Conservation (phyloP, 345 rosid genomes). For the Moricandia moricandioides region DNA sequence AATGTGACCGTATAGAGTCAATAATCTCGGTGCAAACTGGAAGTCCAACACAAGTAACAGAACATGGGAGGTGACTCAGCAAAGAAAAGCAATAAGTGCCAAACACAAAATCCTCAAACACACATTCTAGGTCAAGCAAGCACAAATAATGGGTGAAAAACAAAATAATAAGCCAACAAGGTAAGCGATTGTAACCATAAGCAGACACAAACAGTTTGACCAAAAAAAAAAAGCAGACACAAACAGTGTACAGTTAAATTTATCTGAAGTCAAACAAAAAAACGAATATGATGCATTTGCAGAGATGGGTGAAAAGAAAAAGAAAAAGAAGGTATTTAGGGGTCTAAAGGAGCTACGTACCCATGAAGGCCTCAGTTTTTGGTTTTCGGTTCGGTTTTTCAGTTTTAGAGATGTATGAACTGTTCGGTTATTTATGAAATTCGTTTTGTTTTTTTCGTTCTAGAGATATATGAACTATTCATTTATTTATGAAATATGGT, state of each 20-base stretch:
- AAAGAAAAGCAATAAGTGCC: slow-evolving; percentile 16
- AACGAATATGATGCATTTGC: not conserved
- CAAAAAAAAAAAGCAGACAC: too few relatives aligned
- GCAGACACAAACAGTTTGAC: not conserved
- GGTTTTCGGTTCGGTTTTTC: too few relatives aligned
- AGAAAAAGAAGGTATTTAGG: not conserved
- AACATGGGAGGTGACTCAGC: slow-evolving; percentile 20
- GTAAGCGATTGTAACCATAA: slow-evolving; percentile 19
- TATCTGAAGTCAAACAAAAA: not conserved
- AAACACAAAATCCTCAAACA: slow-evolving; percentile 20
- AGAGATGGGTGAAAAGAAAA: not conserved
- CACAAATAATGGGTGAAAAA: slow-evolving; percentile 12
- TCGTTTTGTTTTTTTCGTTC: too few relatives aligned
- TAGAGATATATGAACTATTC: too few relatives aligned
- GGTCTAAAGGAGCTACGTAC: not conserved
- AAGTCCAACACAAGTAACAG: slow-evolving; percentile 18
- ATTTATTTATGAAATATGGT: too few relatives aligned
- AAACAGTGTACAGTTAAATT: not conserved
- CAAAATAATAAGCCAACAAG: slow-evolving; percentile 21
- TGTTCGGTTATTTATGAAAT: too few relatives aligned
- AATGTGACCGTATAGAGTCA: too few relatives aligned
- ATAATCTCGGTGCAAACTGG: not conserved
- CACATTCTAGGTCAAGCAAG: slow-evolving; percentile 3
- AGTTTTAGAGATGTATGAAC: too few relatives aligned
- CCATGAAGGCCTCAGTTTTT: too few relatives aligned